Evolutionary conservation across 257 asterid species (phyloP), one percentile per base, ranked within the genome.

Genomic region (Solanum chmielewskii): DNA sequence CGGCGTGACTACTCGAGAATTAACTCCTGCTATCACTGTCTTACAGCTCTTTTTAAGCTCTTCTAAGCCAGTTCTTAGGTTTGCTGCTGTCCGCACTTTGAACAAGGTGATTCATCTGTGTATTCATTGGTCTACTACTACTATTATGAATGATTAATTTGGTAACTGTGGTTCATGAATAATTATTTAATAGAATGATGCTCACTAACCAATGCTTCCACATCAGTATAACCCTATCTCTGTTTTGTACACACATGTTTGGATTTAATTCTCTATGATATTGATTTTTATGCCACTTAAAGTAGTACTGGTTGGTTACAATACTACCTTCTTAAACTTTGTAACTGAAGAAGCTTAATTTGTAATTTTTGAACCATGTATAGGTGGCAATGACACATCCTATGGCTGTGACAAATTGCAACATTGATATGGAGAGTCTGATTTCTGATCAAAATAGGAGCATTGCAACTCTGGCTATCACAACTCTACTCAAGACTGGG

Each of bases 301-400:
- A 80, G 9, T 49, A 80, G 85, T 31, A 80, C 69, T 49, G 69
- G 23, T 10, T 78, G 66, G 85, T 49, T 81, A 16, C 68, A 47
- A 18, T 47, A 29, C 33, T 81, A 47, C 44, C 85, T 29, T 29
- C 69, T 29, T 81, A 49, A 11, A 31, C 42, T 49, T 29, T 49
- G 68, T 49, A 81, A 29, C 69, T 20, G 69, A 29, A 10, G 27
- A 81, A 49, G 85, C 44, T 80, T 49, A 29, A 27, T 31, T 80
- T 49, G 66, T 5, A 78, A 78, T 0, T 31, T 52, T 10, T 47
- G 31, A 81, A 49, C 69, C 88, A 29, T 85, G 70, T 89, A 90
- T 96, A 96, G 99, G 99, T 96, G 86, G 97, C 99, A 69, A 94
- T 96, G 99, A 93, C 97, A 84, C 98, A 94, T 92, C 98, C 99